These are phyloP conservation scores for Penicillium polonicum DNA, from an alignment of 2,329 filamentous ascomycete genomes.

Conservation along the genomic window DNA sequence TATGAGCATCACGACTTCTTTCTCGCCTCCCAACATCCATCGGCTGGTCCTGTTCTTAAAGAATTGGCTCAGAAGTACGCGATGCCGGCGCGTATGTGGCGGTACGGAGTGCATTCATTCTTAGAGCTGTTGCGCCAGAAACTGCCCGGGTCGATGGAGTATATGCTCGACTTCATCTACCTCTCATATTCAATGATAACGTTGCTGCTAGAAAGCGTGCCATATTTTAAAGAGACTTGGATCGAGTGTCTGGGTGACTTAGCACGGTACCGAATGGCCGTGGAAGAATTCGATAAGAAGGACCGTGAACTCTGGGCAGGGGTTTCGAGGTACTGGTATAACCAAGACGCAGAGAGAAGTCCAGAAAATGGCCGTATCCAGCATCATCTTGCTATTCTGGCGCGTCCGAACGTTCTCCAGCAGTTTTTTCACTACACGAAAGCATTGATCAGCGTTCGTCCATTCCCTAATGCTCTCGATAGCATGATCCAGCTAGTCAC, in stretches of 20 bases:
- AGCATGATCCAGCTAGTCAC: constrained; percentile 57
- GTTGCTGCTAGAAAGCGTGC: constrained; percentile 79
- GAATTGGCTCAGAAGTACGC: constrained; percentile 75
- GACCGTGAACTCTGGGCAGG: constrained; percentile 79
- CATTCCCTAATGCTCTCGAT: constrained; percentile 57
- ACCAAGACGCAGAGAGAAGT: constrained; percentile 72
- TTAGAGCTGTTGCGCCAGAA: constrained; percentile 73
- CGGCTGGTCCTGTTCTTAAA: constrained; percentile 65
- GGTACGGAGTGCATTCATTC: constrained; percentile 84
- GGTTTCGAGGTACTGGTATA: constrained; percentile 81
- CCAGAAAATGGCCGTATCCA: constrained; percentile 77
- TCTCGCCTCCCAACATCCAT: constrained; percentile 80
- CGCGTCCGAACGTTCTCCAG: constrained; percentile 56
- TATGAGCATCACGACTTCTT: constrained; percentile 87
- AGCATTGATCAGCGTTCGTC: constrained; percentile 55
- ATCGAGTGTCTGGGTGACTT: constrained; percentile 89
- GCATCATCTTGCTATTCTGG: constrained; percentile 75
- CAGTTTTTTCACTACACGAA: constrained; percentile 62
- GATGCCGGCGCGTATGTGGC: constrained; percentile 94
- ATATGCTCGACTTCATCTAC: constrained; percentile 91
- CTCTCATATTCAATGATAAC: constrained; percentile 88
- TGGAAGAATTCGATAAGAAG: constrained; percentile 75
- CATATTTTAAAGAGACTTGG: constrained; percentile 83
- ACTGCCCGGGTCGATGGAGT: constrained; percentile 73
- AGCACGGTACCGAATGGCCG: constrained; percentile 83